These are phyloP conservation scores for Schizonepeta tenuifolia DNA, from an alignment of 257 asterid genomes.

Conservation along the genomic window DNA sequence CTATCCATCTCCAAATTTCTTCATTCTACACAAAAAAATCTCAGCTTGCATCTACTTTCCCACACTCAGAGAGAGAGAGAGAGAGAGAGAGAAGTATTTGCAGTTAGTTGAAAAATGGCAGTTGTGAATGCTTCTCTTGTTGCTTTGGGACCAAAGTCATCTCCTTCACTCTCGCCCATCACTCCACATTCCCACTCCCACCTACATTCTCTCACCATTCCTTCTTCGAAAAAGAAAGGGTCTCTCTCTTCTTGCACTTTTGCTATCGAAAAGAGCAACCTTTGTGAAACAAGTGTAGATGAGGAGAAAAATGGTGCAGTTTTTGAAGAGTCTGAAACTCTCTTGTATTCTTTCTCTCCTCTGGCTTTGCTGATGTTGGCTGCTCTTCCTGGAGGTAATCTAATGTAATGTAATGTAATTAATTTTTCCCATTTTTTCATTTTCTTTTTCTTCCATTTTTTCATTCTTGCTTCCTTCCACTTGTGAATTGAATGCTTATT, in stretches of 20 bases:
- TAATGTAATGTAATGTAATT: too few species aligned
- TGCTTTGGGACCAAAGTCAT: conserved; percentile 40
- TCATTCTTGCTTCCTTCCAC: background rate
- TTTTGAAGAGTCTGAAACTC: conserved; percentile 40
- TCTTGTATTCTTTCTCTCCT: conserved; percentile 66
- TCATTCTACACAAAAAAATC: background rate
- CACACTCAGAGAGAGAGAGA: background rate
- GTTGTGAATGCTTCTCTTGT: conserved; percentile 52
- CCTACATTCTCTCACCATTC: background rate
- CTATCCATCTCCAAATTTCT: conserved; percentile 35
- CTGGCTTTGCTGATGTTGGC: conserved; percentile 52
- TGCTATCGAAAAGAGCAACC: conserved; percentile 34
- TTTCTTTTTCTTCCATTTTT: too few species aligned
- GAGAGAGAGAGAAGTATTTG: background rate
- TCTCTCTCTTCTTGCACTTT: conserved; percentile 28
- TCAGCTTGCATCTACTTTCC: background rate
- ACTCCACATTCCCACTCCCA: conserved; percentile 29
- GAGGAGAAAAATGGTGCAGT: conserved; percentile 29
- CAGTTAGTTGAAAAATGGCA: conserved; percentile 43
- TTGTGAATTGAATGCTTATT: background rate
- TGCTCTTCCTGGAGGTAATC: conserved; percentile 89
- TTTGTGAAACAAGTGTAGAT: conserved; percentile 35
- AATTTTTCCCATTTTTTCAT: too few species aligned
- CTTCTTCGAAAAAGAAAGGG: conserved; percentile 24
- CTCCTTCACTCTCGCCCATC: conserved; percentile 35